These are phyloP conservation scores for Penicillium frequentans DNA, from an alignment of 2,329 filamentous ascomycete genomes.

Conservation along the genomic window DNA sequence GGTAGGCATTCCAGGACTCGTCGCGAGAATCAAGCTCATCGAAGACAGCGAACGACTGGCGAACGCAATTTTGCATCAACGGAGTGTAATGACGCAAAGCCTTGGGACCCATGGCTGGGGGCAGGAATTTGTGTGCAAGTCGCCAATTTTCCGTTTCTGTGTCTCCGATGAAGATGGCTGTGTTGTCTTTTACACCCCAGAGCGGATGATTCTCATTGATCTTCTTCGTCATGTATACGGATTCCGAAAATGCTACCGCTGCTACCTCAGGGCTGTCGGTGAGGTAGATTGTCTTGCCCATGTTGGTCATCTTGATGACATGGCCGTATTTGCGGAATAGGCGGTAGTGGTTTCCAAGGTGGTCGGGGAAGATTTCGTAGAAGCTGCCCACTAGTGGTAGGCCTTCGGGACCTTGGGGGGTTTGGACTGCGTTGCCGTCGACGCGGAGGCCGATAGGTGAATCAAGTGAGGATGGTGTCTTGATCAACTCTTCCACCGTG, in stretches of 20 bases:
- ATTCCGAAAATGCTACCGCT: constrained; percentile 49
- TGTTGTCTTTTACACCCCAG: constrained; percentile 26
- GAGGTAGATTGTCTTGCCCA: constrained; percentile 52
- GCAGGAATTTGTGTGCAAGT: constrained; percentile 58
- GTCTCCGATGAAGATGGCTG: constrained; percentile 34
- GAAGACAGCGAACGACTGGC: constrained; percentile 51
- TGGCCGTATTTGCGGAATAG: constrained; percentile 56
- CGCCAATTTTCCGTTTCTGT: constrained; percentile 33
- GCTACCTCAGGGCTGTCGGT: constrained; percentile 54
- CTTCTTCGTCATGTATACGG: constrained; percentile 55
- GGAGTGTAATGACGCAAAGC: constrained; percentile 50
- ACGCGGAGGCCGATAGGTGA: constrained; percentile 13
- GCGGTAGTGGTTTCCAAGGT: constrained; percentile 57
- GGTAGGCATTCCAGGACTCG: constrained; percentile 50
- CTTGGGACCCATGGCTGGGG: constrained; percentile 18
- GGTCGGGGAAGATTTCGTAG: constrained; percentile 58
- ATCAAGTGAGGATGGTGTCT: background rate
- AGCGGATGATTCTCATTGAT: constrained; percentile 41
- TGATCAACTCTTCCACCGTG: background rate
- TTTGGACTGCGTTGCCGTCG: constrained; percentile 13
- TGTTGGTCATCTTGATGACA: constrained; percentile 53
- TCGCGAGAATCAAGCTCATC: constrained; percentile 49
- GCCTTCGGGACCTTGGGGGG: constrained; percentile 12
- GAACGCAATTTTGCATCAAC: constrained; percentile 57
- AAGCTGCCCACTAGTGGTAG: constrained; percentile 52